phyloP scores from a whole-genome alignment of 208 protist genomes.

The Wallacemonas sp. region DNA sequence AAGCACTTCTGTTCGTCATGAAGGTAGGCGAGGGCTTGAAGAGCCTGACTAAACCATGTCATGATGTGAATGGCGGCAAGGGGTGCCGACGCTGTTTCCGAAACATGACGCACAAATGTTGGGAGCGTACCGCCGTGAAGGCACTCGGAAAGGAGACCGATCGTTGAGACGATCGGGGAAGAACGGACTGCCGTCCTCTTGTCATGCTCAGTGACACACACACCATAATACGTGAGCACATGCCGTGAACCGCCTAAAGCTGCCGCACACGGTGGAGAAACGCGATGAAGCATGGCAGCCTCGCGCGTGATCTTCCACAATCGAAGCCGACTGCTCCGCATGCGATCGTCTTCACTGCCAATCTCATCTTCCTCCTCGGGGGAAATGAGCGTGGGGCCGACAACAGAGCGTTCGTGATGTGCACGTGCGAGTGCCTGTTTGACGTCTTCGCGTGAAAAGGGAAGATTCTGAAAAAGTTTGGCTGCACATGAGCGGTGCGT shows the following conservation, averaged over 20 bases:
- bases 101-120: conserved; percentile 8
- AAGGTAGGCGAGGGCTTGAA: conserved; percentile 29
- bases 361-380: too few relatives aligned
- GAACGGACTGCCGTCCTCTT: too few relatives aligned
- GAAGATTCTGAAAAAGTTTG: conserved; percentile 16
- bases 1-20: conserved; percentile 24
- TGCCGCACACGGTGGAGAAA: too few relatives aligned
- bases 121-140: conserved; percentile 22
- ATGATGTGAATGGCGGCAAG: conserved; percentile 26
- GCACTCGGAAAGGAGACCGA: too few relatives aligned
- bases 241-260: conserved; percentile 3
- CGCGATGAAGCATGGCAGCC: too few relatives aligned
- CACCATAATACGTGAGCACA: conserved; percentile 17
- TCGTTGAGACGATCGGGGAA: too few relatives aligned
- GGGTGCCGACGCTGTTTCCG: background rate
- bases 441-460: background rate
- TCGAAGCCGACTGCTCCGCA: too few relatives aligned
- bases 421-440: background rate
- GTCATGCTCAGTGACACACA: too few relatives aligned
- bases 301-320: too few relatives aligned
- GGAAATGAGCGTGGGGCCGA: too few relatives aligned
- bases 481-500: conserved; percentile 28
- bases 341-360: too few relatives aligned
- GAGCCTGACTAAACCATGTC: conserved; percentile 24
- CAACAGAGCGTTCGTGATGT: background rate